phyloP scores from a whole-genome alignment of 2,329 filamentous ascomycete species.

The Penicillium thymicola region DNA sequence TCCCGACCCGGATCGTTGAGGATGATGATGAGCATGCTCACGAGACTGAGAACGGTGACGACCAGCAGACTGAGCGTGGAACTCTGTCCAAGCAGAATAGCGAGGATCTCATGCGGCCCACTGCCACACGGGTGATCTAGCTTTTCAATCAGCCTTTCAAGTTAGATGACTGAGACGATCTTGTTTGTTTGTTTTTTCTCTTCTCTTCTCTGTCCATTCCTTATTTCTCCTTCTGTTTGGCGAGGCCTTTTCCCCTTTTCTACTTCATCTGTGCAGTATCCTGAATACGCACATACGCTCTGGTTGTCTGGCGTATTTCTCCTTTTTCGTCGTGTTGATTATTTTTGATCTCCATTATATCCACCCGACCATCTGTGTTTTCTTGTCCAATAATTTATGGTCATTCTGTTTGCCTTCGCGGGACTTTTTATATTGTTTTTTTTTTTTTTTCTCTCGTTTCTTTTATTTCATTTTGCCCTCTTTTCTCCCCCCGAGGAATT shows the following conservation, averaged over 20 bases:
- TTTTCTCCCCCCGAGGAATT: constrained; percentile 3
- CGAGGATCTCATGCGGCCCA: constrained; percentile 37
- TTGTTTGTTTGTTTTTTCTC: constrained; percentile 16
- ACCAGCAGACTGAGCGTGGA: constrained; percentile 34
- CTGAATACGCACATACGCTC: constrained; percentile 11
- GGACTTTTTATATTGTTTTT: neutral
- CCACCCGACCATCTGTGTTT: constrained; percentile 16
- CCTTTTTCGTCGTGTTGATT: constrained; percentile 21
- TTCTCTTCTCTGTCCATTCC: constrained; percentile 16
- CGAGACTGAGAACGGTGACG: constrained; percentile 37
- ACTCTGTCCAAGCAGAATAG: constrained; percentile 41
- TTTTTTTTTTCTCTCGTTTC: neutral
- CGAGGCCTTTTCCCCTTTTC: constrained; percentile 11
- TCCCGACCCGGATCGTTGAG: constrained; percentile 91
- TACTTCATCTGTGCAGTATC: constrained; percentile 14
- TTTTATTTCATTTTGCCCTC: neutral
- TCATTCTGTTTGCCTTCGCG: constrained; percentile 3
- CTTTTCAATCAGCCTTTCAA: constrained; percentile 18
- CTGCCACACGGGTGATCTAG: constrained; percentile 33
- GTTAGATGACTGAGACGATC: constrained; percentile 34
- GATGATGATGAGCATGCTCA: constrained; percentile 67
- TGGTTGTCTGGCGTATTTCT: constrained; percentile 21
- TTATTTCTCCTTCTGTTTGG: constrained; percentile 15
- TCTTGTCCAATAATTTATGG: constrained; percentile 19
- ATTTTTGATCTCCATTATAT: constrained; percentile 25